Evolutionary conservation across 495 filamentous ascomycete genomes (phyloP), one percentile per base, ranked within the genome.

Genomic region (Apiosordaria backusii): DNA sequence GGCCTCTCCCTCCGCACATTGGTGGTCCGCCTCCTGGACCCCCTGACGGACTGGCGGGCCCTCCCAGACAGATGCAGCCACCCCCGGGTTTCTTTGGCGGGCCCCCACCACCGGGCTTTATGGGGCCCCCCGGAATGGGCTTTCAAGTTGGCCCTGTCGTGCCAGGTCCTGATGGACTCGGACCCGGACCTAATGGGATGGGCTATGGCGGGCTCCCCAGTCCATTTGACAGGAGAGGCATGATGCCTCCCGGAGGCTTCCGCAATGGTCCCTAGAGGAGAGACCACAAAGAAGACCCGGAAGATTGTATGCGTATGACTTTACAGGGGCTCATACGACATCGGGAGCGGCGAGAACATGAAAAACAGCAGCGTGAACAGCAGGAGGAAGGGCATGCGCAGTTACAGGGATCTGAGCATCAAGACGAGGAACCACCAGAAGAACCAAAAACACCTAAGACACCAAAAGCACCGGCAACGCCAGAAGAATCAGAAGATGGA

Each of bases 31-130:
- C 77, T 3, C 76, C 74, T 45, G 59, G 59, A 19, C 59, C 59
- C 1, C 81, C 79, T 9, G 81, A 84, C 5, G 75, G 67, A 29
- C 76, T 84, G 74, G 68, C 72, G 23, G 79, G 76, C 13, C 79
- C 72, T 19, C 69, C 72, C 0, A 67, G 77, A 16, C 74, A 75
- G 65, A 83, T 84, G 78, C 74, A 72, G 61, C 77, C 77, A 18
- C 81, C 80, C 18, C 83, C 84, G 1, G 83, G 84, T 19, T 84
- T 86, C 67, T 82, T 78, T 57, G 76, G 77, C 50, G 71, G 75
- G 18, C 74, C 72, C 13, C 79, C 77, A 26, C 78, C 79, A 13
- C 76, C 76, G 18, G 77, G 76, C 24, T 81, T 81, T 60, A 77
- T 82, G 72, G 74, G 72, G 0, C 79, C 77, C 7, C 81, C 79